Base-by-base conservation (phyloP, 495 filamentous ascomycete species). In the Letharia columbiana region DNA sequence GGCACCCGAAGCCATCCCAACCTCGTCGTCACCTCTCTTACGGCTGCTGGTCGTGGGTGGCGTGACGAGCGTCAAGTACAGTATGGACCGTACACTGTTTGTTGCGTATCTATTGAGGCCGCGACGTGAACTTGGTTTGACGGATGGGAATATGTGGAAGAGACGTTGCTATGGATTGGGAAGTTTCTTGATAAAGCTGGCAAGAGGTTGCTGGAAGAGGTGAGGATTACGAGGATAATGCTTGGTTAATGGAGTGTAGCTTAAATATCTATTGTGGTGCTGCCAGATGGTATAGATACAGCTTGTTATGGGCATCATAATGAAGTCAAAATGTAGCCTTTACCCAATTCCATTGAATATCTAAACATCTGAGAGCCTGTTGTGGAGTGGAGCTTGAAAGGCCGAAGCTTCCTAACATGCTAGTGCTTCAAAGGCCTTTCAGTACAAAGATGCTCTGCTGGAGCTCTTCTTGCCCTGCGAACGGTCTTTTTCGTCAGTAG, bases 21-120 rank as follows among this genome's bases (percentile, higher is more conserved):
- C 10, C 3, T 40, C 35, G n/a, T 28, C 40, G 23, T 42, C 59
- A 18, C n/a, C 31, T 8, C 12, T 44, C n/a, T 4, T 61, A 9
- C 44, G 59, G 59, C 59, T 44, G n/a, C n/a, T 61, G n/a, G 9
- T 39, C 31, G 31, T 61, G 59, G 59, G 59, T 17, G 20, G 59
- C 31, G 39, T 44, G 39, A 39, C 59, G 39, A 28, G 39, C 6
- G 12, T 31, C 23, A 44, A 28, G 11, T 44, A 44, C 39, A 3
- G 39, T 42, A 3, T 23, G 13, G 18, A 61, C 7, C 31, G 39
- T 1, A 44, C 39, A 20, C 15, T 40, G 0, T 61, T 61, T 9
- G 39, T 61, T 44, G 9, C 20, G 13, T 40, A 44, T 23, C 59
- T 61, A 12, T n/a, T 44, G 35, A 61, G 13, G n/a, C 39, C 44